These are phyloP conservation scores for Chrysoporthe austroafricana DNA, from an alignment of 2,329 filamentous ascomycete species.

Conservation along the genomic window DNA sequence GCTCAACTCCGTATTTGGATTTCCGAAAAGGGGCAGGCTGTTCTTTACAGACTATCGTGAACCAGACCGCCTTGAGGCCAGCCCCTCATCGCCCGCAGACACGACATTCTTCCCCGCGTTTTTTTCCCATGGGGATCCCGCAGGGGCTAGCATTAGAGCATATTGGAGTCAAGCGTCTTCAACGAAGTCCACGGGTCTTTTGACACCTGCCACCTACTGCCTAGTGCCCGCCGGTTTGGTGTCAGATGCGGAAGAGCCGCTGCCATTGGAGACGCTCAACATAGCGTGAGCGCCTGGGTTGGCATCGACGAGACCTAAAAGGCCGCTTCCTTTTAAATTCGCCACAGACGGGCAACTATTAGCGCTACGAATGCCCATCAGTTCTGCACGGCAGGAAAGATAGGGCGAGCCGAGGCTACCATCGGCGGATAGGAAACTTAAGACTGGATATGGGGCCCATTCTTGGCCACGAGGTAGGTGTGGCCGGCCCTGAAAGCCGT, in stretches of 20 bases:
- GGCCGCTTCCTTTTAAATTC: background rate
- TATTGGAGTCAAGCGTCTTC: background rate
- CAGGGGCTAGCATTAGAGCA: slow-evolving; percentile 6
- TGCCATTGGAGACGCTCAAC: background rate
- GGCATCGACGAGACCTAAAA: background rate
- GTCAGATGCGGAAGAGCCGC: background rate
- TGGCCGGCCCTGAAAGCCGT: background rate
- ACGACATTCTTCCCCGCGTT: background rate
- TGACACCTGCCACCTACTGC: slow-evolving; percentile 22
- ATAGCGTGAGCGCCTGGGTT: background rate
- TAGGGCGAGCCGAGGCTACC: no score
- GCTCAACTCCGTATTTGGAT: background rate
- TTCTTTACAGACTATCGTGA: background rate
- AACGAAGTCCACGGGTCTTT: slow-evolving; percentile 9
- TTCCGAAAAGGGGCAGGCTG: background rate
- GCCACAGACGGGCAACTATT: background rate
- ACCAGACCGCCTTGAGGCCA: background rate
- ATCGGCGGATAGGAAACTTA: background rate
- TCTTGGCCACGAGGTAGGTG: background rate
- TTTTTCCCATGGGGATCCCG: background rate
- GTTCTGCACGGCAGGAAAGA: background rate
- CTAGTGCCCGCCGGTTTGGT: slow-evolving; percentile 7
- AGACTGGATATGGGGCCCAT: background rate
- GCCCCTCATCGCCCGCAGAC: background rate
- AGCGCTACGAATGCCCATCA: background rate